Evolutionary conservation across 306 rosid genomes (phyloP).

Genomic region (Citrullus amarus): DNA sequence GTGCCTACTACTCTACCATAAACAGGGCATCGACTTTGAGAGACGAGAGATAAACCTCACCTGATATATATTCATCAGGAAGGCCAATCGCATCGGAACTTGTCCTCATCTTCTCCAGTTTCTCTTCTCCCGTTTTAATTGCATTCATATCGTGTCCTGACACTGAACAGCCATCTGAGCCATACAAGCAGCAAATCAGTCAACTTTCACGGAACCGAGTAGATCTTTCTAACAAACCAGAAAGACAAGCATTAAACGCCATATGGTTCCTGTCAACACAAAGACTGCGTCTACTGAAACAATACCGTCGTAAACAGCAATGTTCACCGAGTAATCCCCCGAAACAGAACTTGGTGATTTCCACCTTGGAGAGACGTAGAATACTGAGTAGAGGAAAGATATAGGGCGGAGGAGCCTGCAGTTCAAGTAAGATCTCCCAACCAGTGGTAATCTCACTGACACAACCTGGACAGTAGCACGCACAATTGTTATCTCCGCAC

Average conservation of each 20-base stretch:
- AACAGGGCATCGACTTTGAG: background rate
- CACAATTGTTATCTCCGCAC: slow-evolving; percentile 92
- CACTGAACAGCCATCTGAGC: background rate
- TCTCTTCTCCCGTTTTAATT: background rate
- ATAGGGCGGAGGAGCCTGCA: slow-evolving; percentile 91
- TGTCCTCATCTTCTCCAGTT: background rate
- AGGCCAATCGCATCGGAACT: background rate
- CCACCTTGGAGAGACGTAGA: slow-evolving; percentile 95
- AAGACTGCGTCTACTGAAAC: slow-evolving; percentile 84
- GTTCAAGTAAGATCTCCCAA: slow-evolving; percentile 99
- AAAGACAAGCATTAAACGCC: slow-evolving; percentile 98
- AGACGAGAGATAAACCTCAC: background rate
- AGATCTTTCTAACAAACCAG: slow-evolving; percentile 95
- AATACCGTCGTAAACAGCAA: no score
- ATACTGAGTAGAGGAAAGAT: slow-evolving; percentile 91
- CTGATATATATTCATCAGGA: background rate
- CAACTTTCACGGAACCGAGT: slow-evolving; percentile 96
- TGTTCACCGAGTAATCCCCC: no score
- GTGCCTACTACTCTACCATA: background rate
- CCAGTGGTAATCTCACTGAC: slow-evolving; percentile 99
- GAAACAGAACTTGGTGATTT: slow-evolving; percentile 85
- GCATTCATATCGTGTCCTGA: background rate
- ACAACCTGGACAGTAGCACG: slow-evolving; percentile 97
- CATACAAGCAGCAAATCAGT: slow-evolving; percentile 36
- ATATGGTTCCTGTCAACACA: slow-evolving; percentile 84